Base-by-base conservation (phyloP, 108 stramenopile genomes). In the Thalassiosira profunda region DNA sequence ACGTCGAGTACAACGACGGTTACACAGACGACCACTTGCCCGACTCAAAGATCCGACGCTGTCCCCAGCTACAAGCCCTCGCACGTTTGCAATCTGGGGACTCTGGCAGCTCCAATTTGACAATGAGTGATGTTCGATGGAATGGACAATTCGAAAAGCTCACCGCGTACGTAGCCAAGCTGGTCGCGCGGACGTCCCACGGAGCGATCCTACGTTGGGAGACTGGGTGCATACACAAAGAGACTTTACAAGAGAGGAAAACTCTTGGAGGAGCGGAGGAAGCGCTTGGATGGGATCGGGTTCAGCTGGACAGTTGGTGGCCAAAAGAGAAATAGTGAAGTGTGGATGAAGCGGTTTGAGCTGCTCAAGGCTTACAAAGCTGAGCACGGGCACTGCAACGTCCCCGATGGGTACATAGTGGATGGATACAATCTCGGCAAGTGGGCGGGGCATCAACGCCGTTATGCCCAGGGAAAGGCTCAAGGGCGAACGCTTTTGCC, bases 151-250 rank as follows among this genome's bases (percentile, higher is more conserved):
- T 12, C 5, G 37, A 48, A 23, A 23, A 49, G 46, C 11, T 57
- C 23, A 44, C 37, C 11, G 56, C 10, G 23, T 57, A 57, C 56
- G 46, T 45, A 15, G 43, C 21, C 12, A 49, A 57, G 47, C 37
- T n/a, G 21, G 56, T 40, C 11, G 37, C 42, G 11, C 46, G 56
- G 24, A 48, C n/a, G n/a, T n/a, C 14, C 7, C 47, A 1, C 52
- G 38, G 5, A 60, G 62, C 44, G 60, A 59, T 35, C 54, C 70
- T n/a, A n/a, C n/a, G 8, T 45, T 74, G 40, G 73, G 73, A 46
- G 65, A 56, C 1, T 74, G 73, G 73, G 58, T 34, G 1, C 61
- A 61, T 52, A 20, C 67, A 29, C 73, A 68, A 56, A 26, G 36
- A 28, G 47, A 61, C 47, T 49, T 17, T 8, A 46, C 36, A 74